Percentiles rank a stretch among this genome's conserved stretches.
Conservation (phyloP, 805 yeast species). For the Hanseniaspora clermontiae region DNA sequence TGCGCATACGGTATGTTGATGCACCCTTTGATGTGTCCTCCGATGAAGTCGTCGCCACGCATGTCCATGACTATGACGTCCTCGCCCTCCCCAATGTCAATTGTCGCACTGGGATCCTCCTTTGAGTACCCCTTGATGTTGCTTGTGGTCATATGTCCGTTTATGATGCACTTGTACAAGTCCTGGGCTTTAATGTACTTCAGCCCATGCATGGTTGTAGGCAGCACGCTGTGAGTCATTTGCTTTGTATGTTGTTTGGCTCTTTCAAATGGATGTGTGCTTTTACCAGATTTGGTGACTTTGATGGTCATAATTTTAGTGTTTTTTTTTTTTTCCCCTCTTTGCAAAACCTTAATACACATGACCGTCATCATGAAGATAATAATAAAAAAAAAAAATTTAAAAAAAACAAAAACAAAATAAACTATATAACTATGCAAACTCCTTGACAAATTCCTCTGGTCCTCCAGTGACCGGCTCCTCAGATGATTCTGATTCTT, state of each 20-base stretch:
- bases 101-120: not conserved
- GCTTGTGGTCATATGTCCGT: not conserved
- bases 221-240: constrained; percentile 4
- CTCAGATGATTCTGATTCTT: constrained; percentile 1
- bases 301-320: too few relatives aligned
- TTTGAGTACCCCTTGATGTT: constrained; percentile 2
- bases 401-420: not conserved
- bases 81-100: not conserved
- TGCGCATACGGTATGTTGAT: constrained; percentile 23
- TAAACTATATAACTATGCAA: constrained; percentile 1
- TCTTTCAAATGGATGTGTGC: too few relatives aligned
- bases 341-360: too few relatives aligned
- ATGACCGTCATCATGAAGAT: too few relatives aligned
- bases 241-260: too few relatives aligned
- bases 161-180: constrained; percentile 3
- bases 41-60: constrained; percentile 68
- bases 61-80: constrained; percentile 54
- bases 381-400: not conserved
- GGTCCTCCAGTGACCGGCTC: constrained; percentile 11
- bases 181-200: constrained; percentile 11
- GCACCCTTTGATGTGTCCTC: constrained; percentile 34
- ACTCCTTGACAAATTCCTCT: constrained; percentile 14
- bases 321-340: too few relatives aligned
- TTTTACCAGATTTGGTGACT: too few relatives aligned
- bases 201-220: not conserved